phyloP scores from a whole-genome alignment of 345 rosid species.

The Boechera retrofracta region DNA sequence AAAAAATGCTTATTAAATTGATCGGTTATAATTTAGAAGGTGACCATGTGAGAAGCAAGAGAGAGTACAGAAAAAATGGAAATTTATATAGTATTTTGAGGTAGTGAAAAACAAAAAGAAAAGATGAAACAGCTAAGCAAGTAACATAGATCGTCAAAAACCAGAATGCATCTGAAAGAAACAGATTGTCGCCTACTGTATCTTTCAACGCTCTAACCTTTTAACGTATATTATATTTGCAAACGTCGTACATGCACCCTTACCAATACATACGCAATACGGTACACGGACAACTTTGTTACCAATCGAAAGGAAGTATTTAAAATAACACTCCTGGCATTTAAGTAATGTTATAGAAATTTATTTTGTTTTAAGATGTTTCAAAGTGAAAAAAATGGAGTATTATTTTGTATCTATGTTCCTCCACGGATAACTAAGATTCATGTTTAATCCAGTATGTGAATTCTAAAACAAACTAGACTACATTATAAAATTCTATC shows the following conservation, averaged over 20 bases:
- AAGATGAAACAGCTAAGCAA: slow-evolving; percentile 37
- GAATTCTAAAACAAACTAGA: slow-evolving; percentile 1
- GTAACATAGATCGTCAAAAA: slow-evolving; percentile 19
- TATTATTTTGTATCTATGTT: no score
- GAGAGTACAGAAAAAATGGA: neutral
- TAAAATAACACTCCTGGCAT: neutral
- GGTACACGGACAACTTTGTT: slow-evolving; percentile 1
- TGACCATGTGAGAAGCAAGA: slow-evolving; percentile 23
- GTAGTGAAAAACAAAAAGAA: neutral
- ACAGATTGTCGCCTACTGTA: slow-evolving; percentile 39
- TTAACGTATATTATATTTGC: slow-evolving; percentile 14
- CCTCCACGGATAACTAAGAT: no score
- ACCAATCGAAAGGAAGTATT: neutral
- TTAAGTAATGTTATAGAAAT: no score
- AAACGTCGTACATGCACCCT: slow-evolving; percentile 35
- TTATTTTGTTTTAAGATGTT: no score
- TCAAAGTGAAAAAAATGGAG: no score
- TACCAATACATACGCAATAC: slow-evolving; percentile 1
- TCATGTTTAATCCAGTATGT: neutral
- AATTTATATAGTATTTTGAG: neutral
- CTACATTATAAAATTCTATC: neutral
- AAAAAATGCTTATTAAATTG: neutral
- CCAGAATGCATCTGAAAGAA: slow-evolving; percentile 39
- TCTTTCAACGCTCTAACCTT: slow-evolving; percentile 21
- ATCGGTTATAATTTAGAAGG: neutral